Evolutionary conservation across 768 basidiomycete genomes (phyloP), one percentile per base, ranked within the genome.

Genomic region (Coprinopsis sp.): DNA sequence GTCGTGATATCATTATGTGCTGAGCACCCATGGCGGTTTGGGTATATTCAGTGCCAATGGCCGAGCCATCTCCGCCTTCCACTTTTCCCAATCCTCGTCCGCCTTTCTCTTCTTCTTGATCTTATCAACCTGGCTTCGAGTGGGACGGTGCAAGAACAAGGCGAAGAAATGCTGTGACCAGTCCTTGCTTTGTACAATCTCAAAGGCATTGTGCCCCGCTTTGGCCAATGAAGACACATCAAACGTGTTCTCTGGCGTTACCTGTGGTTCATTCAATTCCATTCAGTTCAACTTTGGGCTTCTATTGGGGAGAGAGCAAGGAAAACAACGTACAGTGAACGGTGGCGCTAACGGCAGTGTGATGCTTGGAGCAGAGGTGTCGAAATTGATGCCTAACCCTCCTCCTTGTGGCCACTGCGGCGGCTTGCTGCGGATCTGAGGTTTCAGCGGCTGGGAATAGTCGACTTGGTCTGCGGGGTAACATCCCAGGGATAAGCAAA

Each of bases 61-160:
- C 34, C 54, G 53, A 2, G 65, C 57, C 37, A 72, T 54, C 24
- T 59, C 43, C 11, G 52, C 37, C n/a, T 71, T 47, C 69, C 72
- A 76, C 4, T 62, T 54, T n/a, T 64, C 50, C 76, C 75, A 78
- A 38, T 63, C 62, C 36, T 57, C 51, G 41, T 73, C 59, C 46
- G 64, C 67, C 36, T 61, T 53, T 3, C 60, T 53, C 34, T 57
- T 55, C 24, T 58, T 53, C 33, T 55, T 53, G n/a, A 69, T 51
- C 47, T 66, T 57, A 21, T 61, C 54, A 2, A 78, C 53, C 54
- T 82, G 81, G 2, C 54, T 58, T 6, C 37, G 52, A 6, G 76
- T 80, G 3, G 81, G 81, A 29, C 57, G 65, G 56, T 82, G 79
- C 1, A 64, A 68, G 38, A 71, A 70, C 4, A 82, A 60, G 23